These are phyloP conservation scores for Pisolithus orientalis DNA, from an alignment of 768 basidiomycete genomes.

Conservation along the genomic window DNA sequence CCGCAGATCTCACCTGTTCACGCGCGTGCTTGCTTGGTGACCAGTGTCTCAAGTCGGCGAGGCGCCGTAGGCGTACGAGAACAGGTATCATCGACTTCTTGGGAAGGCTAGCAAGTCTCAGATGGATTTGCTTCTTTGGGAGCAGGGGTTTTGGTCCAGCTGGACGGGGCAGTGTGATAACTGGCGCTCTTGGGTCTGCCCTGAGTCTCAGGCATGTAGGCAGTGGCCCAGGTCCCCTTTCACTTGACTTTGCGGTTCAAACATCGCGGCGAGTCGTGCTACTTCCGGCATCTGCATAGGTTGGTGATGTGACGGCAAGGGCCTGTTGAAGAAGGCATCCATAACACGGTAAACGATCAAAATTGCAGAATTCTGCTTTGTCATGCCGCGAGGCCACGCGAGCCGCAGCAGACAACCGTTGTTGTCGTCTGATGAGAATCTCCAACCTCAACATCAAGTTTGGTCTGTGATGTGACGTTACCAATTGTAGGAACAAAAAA, in stretches of 20 bases:
- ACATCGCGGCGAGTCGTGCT: constrained; percentile 5
- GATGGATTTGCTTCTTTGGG: constrained; percentile 60
- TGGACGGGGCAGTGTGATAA: constrained; percentile 53
- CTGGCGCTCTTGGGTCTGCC: constrained; percentile 31
- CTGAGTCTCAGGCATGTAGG: constrained; percentile 29
- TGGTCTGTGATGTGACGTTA: constrained; percentile 4
- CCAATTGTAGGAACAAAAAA: neutral
- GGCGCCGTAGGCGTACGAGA: constrained; percentile 35
- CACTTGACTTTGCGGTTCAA: neutral
- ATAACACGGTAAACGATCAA: constrained; percentile 46
- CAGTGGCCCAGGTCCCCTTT: constrained; percentile 34
- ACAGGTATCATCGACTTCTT: constrained; percentile 39
- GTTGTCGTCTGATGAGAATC: constrained; percentile 24
- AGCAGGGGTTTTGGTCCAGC: constrained; percentile 38
- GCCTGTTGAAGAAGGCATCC: constrained; percentile 37
- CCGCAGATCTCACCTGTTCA: constrained; percentile 12
- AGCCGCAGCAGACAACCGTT: constrained; percentile 3
- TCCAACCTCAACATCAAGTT: constrained; percentile 25
- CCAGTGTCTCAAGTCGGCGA: constrained; percentile 45
- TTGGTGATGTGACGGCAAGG: constrained; percentile 16
- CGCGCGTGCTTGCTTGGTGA: constrained; percentile 37
- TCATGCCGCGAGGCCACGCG: neutral
- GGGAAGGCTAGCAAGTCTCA: constrained; percentile 47
- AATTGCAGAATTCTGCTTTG: neutral
- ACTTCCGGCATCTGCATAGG: constrained; percentile 28